Percentiles rank a stretch among this genome's conserved stretches.
phyloP scores from a whole-genome alignment of 2,329 filamentous ascomycete genomes.

The Hirsutella thompsonii region DNA sequence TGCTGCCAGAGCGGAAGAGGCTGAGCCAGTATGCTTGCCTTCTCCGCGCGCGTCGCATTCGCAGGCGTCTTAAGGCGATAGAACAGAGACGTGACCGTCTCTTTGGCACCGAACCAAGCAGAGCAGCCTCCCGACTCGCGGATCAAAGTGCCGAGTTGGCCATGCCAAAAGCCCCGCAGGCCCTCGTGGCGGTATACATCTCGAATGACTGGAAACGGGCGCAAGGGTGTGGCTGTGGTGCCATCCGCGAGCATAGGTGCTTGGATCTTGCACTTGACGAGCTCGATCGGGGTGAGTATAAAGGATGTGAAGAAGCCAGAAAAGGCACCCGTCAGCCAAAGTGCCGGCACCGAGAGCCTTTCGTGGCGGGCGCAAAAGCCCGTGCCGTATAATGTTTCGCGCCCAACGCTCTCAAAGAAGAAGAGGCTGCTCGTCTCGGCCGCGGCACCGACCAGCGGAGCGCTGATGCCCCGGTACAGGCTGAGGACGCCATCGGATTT shows the following conservation, averaged over 20 bases:
- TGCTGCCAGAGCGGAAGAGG: slow-evolving; percentile 74
- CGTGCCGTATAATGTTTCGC: slow-evolving; percentile 46
- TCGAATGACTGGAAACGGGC: slow-evolving; percentile 58
- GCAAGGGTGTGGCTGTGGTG: slow-evolving; percentile 33
- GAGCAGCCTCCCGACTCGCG: slow-evolving; percentile 87
- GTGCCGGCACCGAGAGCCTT: slow-evolving; percentile 58
- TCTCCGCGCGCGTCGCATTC: slow-evolving; percentile 25
- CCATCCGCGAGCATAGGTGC: slow-evolving; percentile 43
- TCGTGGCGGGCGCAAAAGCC: slow-evolving; percentile 37
- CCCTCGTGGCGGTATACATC: slow-evolving; percentile 77
- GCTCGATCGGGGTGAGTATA: slow-evolving; percentile 85
- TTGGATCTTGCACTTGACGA: slow-evolving; percentile 98
- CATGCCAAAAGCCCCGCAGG: slow-evolving; percentile 82
- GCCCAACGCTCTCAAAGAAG: slow-evolving; percentile 72
- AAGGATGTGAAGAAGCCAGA: slow-evolving; percentile 83
- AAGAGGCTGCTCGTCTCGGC: slow-evolving; percentile 88
- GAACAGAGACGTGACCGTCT: slow-evolving; percentile 63
- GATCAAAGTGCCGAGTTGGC: slow-evolving; percentile 85
- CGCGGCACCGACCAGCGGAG: slow-evolving; percentile 80
- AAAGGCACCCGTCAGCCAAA: slow-evolving; percentile 72
- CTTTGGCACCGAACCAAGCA: slow-evolving; percentile 90
- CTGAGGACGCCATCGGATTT: slow-evolving; percentile 65
- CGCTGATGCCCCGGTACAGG: slow-evolving; percentile 85
- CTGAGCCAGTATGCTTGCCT: slow-evolving; percentile 27
- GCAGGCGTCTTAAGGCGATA: slow-evolving; percentile 39